Evolutionary conservation across 345 rosid genomes (phyloP).

Genomic region (Eucalyptus cladocalyx): DNA sequence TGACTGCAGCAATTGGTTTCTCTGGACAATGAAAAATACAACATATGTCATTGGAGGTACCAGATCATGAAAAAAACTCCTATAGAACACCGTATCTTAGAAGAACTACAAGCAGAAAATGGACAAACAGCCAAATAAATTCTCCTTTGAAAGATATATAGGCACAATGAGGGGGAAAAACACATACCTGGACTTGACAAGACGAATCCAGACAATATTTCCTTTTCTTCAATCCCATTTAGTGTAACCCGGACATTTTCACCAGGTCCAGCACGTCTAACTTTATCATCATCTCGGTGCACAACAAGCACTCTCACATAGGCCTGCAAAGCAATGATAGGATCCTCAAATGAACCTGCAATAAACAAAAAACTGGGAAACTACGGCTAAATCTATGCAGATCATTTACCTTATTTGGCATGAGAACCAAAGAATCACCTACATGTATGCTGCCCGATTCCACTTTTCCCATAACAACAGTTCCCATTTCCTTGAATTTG

Average conservation of each 20-base stretch:
- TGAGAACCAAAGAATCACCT: constrained; percentile 74
- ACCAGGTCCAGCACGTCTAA: constrained; percentile 84
- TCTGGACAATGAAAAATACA: constrained; percentile 27
- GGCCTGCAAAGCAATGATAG: constrained; percentile 25
- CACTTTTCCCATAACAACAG: constrained; percentile 92
- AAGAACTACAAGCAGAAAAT: not conserved
- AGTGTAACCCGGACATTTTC: constrained; percentile 76
- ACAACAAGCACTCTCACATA: constrained; percentile 65
- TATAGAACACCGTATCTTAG: not conserved
- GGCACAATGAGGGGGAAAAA: not conserved
- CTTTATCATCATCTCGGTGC: constrained; percentile 64
- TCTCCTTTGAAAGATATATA: not conserved
- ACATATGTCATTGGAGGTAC: not conserved
- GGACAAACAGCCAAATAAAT: not conserved
- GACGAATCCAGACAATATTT: constrained; percentile 79
- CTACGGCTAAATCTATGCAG: not conserved
- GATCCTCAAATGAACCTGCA: not conserved
- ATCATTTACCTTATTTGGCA: constrained; percentile 87
- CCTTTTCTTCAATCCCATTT: constrained; percentile 88
- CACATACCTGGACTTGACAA: constrained; percentile 59
- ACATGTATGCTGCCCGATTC: constrained; percentile 87
- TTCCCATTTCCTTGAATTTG: constrained; percentile 98
- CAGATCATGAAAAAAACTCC: not conserved
- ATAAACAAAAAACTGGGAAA: not conserved
- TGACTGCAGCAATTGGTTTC: constrained; percentile 53